Percentiles rank a stretch among this genome's conserved stretches.
Conservation (phyloP, 495 filamentous ascomycete species). For the Penicillium bovifimosum region DNA sequence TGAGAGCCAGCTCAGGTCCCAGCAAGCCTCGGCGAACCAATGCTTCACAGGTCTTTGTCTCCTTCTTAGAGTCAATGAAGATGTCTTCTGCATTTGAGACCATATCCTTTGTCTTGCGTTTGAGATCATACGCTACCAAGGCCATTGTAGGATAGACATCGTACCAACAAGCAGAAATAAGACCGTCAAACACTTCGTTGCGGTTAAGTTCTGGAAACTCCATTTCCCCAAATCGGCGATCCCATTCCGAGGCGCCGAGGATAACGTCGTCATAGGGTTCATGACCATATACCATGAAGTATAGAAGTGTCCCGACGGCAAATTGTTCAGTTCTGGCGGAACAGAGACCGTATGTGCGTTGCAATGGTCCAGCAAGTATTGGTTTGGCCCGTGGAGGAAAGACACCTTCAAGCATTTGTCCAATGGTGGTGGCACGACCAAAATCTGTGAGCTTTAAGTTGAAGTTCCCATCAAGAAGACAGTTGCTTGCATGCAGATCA, state of each 20-base stretch:
- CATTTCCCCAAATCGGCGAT: slow-evolving; percentile 21
- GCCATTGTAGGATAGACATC: slow-evolving; percentile 26
- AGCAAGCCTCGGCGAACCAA: slow-evolving; percentile 18
- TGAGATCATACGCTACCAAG: slow-evolving; percentile 19
- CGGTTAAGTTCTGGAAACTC: slow-evolving; percentile 20
- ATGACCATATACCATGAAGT: slow-evolving; percentile 28
- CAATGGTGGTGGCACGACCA: slow-evolving; percentile 22
- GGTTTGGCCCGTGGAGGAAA: slow-evolving; percentile 18
- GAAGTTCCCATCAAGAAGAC: slow-evolving; percentile 18
- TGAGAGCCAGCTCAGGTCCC: slow-evolving; percentile 17
- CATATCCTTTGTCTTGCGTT: slow-evolving; percentile 18
- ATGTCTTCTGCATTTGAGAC: slow-evolving; percentile 11
- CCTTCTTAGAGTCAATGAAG: slow-evolving; percentile 17
- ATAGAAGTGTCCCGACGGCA: slow-evolving; percentile 25
- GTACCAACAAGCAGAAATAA: slow-evolving; percentile 23
- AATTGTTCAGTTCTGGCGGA: slow-evolving; percentile 26
- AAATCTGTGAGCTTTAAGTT: slow-evolving; percentile 22
- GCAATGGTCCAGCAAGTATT: slow-evolving; percentile 18
- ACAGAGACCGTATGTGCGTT: slow-evolving; percentile 20
- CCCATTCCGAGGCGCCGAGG: slow-evolving; percentile 17
- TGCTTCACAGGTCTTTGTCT: slow-evolving; percentile 18
- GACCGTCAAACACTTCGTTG: slow-evolving; percentile 18
- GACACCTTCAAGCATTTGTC: slow-evolving; percentile 17
- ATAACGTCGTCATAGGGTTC: slow-evolving; percentile 27
- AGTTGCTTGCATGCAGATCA: slow-evolving; percentile 18